phyloP scores from a whole-genome alignment of 2,329 filamentous ascomycete species.

The Sporothrix mexicana region DNA sequence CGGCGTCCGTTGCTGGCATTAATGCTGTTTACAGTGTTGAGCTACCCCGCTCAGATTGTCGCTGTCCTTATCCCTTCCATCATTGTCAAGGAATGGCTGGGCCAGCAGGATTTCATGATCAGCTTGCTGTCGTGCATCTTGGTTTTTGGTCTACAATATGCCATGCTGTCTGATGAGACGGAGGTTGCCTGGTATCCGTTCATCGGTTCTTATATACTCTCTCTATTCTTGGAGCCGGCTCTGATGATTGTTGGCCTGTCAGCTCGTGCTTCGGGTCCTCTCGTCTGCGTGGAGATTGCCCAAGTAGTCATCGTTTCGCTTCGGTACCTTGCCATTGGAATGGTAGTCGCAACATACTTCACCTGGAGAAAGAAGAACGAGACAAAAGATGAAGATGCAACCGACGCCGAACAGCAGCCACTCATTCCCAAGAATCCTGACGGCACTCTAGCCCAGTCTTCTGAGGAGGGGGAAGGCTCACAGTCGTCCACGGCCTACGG shows the following conservation, averaged over 20 bases:
- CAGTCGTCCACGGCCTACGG: slow-evolving; percentile 48
- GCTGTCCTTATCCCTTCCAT: slow-evolving; percentile 49
- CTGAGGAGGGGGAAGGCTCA: slow-evolving; percentile 28
- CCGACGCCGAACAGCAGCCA: slow-evolving; percentile 55
- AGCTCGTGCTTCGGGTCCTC: slow-evolving; percentile 33
- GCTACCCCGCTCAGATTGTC: slow-evolving; percentile 56
- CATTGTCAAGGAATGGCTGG: slow-evolving; percentile 48
- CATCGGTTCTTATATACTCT: slow-evolving; percentile 66
- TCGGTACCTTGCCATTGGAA: slow-evolving; percentile 46
- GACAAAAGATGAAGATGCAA: not conserved
- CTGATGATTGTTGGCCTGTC: slow-evolving; percentile 44
- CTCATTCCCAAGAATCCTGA: slow-evolving; percentile 56
- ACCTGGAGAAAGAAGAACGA: slow-evolving; percentile 37
- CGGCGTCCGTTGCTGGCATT: slow-evolving; percentile 53
- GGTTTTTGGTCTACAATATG: slow-evolving; percentile 66
- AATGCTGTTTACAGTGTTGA: slow-evolving; percentile 51
- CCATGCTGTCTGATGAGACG: slow-evolving; percentile 57
- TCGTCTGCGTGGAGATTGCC: slow-evolving; percentile 38
- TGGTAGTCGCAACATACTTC: slow-evolving; percentile 47
- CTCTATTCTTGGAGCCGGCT: slow-evolving; percentile 60
- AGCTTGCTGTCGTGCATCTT: slow-evolving; percentile 66
- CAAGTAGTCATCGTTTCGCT: slow-evolving; percentile 44
- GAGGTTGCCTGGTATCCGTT: slow-evolving; percentile 67
- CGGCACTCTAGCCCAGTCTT: slow-evolving; percentile 23
- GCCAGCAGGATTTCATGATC: slow-evolving; percentile 58